Percentiles rank a stretch among this genome's conserved stretches.
Conservation (phyloP, 2,329 filamentous ascomycete species). For the Ramularia endophylla region DNA sequence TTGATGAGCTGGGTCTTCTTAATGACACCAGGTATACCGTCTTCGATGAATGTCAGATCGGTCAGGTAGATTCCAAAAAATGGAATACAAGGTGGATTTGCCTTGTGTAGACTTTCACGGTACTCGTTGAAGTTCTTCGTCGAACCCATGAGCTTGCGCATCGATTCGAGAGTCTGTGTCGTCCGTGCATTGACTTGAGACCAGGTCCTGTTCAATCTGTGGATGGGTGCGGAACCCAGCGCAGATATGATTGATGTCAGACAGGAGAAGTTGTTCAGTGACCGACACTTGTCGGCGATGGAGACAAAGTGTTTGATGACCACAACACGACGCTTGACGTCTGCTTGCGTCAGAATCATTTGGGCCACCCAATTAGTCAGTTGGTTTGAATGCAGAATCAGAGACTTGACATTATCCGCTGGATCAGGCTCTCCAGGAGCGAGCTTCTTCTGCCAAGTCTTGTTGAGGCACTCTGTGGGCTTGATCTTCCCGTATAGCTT, state of each 20-base stretch:
- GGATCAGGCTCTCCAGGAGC: conserved; percentile 74
- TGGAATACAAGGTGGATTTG: conserved; percentile 94
- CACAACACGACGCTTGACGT: conserved; percentile 91
- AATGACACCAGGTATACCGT: conserved; percentile 92
- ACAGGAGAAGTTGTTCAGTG: conserved; percentile 93
- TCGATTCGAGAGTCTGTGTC: conserved; percentile 71
- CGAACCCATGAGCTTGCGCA: conserved; percentile 93
- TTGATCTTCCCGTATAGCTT: conserved; percentile 93
- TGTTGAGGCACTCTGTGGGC: conserved; percentile 92
- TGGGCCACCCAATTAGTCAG: conserved; percentile 99
- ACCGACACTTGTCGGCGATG: conserved; percentile 94
- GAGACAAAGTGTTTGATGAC: conserved; percentile 98
- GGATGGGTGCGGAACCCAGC: conserved; percentile 87
- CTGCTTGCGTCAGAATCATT: conserved; percentile 93
- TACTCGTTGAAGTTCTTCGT: conserved; percentile 99
- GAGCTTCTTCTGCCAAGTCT: conserved; percentile 98
- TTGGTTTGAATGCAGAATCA: conserved; percentile 97
- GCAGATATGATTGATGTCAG: conserved; percentile 97
- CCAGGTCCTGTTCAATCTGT: conserved; percentile 90
- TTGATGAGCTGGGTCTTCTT: conserved; percentile 98
- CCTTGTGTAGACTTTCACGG: conserved; percentile 82
- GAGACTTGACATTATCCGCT: conserved; percentile 87
- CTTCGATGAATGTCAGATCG: conserved; percentile 96
- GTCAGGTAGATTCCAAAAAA: conserved; percentile 99
- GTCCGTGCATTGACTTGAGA: conserved; percentile 84